Evolutionary conservation across 73 alveolate species (phyloP).

Genomic region (Paramecium octaurelia): DNA sequence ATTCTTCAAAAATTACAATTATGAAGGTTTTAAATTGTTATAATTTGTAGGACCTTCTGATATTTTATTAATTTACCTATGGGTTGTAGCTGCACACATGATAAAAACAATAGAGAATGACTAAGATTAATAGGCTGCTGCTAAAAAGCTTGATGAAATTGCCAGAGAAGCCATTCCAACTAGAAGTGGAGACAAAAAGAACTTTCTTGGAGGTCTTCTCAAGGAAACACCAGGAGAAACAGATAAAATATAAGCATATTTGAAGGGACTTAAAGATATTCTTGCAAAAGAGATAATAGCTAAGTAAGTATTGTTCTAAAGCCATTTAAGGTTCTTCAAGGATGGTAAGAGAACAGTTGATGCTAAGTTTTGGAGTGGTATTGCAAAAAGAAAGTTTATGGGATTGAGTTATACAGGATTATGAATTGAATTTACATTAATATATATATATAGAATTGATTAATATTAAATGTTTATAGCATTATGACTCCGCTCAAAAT

Average conservation of each 20-base stretch:
- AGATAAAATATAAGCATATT: neutral
- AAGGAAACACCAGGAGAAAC: neutral
- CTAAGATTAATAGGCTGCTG: neutral
- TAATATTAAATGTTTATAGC: neutral
- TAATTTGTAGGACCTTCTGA: slow-evolving; percentile 34
- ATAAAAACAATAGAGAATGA: slow-evolving; percentile 16
- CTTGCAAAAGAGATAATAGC: neutral
- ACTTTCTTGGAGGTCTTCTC: slow-evolving; percentile 17
- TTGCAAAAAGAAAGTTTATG: slow-evolving; percentile 36
- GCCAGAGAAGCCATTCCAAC: slow-evolving; percentile 31
- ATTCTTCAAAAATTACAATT: slow-evolving; percentile 15
- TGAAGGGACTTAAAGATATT: slow-evolving; percentile 10
- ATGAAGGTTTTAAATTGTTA: neutral
- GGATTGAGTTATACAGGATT: slow-evolving; percentile 47
- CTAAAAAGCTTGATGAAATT: neutral
- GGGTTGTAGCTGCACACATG: slow-evolving; percentile 42
- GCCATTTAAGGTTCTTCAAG: neutral
- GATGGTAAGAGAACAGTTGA: slow-evolving; percentile 8
- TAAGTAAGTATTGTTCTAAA: neutral
- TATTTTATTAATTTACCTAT: neutral
- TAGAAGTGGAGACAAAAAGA: neutral
- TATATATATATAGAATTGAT: neutral
- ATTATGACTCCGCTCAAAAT: neutral
- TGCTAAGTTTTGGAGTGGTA: slow-evolving; percentile 27
- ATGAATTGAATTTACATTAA: neutral